These are phyloP conservation scores for Paraphaeosphaeria minitans DNA, from an alignment of 2,329 filamentous ascomycete genomes.

Conservation along the genomic window DNA sequence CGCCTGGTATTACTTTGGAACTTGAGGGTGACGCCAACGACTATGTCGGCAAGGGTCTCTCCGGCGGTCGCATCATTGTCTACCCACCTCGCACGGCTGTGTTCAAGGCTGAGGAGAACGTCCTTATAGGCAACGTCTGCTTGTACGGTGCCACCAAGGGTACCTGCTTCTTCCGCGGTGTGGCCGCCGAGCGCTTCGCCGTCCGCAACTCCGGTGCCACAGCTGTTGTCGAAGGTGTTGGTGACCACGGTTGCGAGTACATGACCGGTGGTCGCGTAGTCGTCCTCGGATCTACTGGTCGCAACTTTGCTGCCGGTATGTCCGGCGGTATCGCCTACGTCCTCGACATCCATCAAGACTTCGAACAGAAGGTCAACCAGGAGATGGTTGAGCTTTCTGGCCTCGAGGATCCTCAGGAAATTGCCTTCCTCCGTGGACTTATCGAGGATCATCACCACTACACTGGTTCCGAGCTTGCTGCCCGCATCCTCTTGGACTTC, in stretches of 20 bases:
- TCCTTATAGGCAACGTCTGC: constrained; percentile 92
- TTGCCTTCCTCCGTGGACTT: constrained; percentile 86
- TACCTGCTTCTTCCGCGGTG: constrained; percentile 94
- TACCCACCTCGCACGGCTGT: constrained; percentile 89
- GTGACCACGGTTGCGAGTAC: constrained; percentile 97
- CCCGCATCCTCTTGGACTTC: constrained; percentile 93
- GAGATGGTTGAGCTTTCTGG: constrained; percentile 94
- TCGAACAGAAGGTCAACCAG: constrained; percentile 90
- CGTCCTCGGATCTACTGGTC: constrained; percentile 84
- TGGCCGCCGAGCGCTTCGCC: constrained; percentile 94
- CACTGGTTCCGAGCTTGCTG: constrained; percentile 92
- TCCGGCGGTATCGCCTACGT: constrained; percentile 97
- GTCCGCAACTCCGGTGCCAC: constrained; percentile 96
- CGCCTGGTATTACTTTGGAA: constrained; percentile 90
- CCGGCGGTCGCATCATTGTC: constrained; percentile 88
- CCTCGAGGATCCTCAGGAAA: constrained; percentile 83
- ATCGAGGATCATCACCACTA: constrained; percentile 98
- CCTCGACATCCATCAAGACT: constrained; percentile 86
- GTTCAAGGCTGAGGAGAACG: constrained; percentile 95
- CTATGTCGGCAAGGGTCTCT: constrained; percentile 95
- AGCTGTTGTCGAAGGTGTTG: constrained; percentile 93
- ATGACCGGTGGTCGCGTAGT: constrained; percentile 96
- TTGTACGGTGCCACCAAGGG: constrained; percentile 91
- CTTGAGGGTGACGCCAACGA: constrained; percentile 96
- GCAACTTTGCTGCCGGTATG: constrained; percentile 98